Conservation (phyloP, 805 yeast species). For the Candida oleophila region DNA sequence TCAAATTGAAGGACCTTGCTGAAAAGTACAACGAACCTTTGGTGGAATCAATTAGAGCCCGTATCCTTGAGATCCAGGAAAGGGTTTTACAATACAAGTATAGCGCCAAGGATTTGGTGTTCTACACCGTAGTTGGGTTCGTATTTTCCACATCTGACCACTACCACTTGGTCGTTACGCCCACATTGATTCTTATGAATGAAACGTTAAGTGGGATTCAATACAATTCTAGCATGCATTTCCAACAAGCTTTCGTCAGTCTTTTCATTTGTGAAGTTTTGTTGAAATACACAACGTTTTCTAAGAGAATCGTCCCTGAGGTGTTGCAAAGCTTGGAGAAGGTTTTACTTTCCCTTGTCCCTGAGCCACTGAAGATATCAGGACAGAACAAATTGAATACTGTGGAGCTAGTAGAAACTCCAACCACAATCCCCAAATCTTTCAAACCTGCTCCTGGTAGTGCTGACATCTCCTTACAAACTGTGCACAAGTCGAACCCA, state of each 20-base stretch:
- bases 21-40: slow-evolving; percentile 64
- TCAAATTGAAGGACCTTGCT: slow-evolving; percentile 54
- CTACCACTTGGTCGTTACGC: slow-evolving; percentile 88
- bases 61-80: slow-evolving; percentile 53
- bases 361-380: slow-evolving; percentile 26
- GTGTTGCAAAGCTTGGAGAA: slow-evolving; percentile 57
- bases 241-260: slow-evolving; percentile 54
- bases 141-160: slow-evolving; percentile 94
- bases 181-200: slow-evolving; percentile 69
- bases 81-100: slow-evolving; percentile 35
- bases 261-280: slow-evolving; percentile 64
- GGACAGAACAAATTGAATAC: slow-evolving; percentile 11
- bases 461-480: slow-evolving; percentile 1
- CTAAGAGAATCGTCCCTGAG: slow-evolving; percentile 86
- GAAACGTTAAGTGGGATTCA: slow-evolving; percentile 49
- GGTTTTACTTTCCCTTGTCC: slow-evolving; percentile 45
- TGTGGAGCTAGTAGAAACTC: neutral
- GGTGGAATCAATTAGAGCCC: slow-evolving; percentile 59
- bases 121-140: slow-evolving; percentile 69
- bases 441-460: neutral
- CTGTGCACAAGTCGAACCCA: neutral
- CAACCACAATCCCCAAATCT: neutral
- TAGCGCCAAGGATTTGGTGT: slow-evolving; percentile 50
- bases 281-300: slow-evolving; percentile 70
- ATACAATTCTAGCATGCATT: slow-evolving; percentile 40